Evolutionary conservation across 352 stramenopile species (phyloP).

Genomic region (Phytophthora pisi): DNA sequence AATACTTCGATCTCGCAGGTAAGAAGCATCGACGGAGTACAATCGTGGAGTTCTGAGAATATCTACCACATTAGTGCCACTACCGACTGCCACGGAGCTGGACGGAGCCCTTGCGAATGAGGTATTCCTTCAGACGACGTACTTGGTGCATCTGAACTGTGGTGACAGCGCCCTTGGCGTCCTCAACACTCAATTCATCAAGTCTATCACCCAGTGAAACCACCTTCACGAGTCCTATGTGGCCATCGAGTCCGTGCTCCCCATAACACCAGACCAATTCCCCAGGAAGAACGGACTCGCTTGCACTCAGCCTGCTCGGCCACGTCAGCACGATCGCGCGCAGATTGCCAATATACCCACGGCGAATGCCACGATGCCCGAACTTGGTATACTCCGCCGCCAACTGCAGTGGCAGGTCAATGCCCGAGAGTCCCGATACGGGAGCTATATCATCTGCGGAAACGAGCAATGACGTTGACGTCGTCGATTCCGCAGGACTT

Average conservation of each 20-base stretch:
- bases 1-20: conserved; percentile 21
- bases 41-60: conserved; percentile 20
- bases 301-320: conserved; percentile 29
- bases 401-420: conserved; percentile 49
- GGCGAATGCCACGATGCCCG: conserved; percentile 35
- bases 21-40: conserved; percentile 1
- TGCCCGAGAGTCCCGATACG: conserved; percentile 48
- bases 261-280: conserved; percentile 47
- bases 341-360: conserved; percentile 45
- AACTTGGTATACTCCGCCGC: conserved; percentile 52
- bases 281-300: conserved; percentile 33
- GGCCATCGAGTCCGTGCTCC: conserved; percentile 17
- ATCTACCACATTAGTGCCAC: not conserved
- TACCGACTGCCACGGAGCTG: conserved; percentile 27
- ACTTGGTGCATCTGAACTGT: conserved; percentile 28
- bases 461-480: conserved; percentile 25
- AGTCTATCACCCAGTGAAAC: conserved; percentile 22
- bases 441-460: conserved; percentile 36
- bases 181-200: conserved; percentile 35
- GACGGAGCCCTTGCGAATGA: conserved; percentile 44
- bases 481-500: conserved; percentile 1
- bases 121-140: conserved; percentile 44
- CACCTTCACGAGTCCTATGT: conserved; percentile 31
- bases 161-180: conserved; percentile 19
- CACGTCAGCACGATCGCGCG: conserved; percentile 53